Evolutionary conservation across 257 asterid species (phyloP), one percentile per base, ranked within the genome.

Genomic region (Fraxinus anomala): DNA sequence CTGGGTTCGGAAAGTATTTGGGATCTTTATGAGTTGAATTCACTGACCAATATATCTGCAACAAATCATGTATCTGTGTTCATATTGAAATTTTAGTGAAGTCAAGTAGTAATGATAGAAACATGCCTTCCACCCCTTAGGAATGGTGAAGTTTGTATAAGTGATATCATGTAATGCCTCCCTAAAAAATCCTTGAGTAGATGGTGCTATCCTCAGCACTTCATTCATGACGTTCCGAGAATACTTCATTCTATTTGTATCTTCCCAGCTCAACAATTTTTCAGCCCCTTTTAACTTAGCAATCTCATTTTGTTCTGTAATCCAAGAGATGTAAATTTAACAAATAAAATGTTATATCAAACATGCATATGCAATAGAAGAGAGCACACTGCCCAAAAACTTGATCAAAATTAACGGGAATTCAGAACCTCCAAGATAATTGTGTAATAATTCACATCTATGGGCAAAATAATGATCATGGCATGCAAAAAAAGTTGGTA

Each of bases 1-100:
- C 82, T 59, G 79, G 82, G 5, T 79, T n/a, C 10, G 82, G 65
- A 67, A 73, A 79, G 42, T 79, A 73, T 44, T 67, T 79, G 37
- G 82, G 82, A 19, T 79, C 59, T 24, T 47, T 79, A 68, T 79
- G 77, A 3, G 79, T 44, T 5, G 82, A 42, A 24, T 44, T 61
- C 23, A 76, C 74, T 2, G 75, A 63, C 82, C 82, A 79, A 2
- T 37, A 30, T 11, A 71, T 36, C 82, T 79, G 73, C 16, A 49
- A 77, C 21, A 10, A 72, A 44, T 10, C 24, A 16, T 54, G 17
- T 54, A 16, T 4, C 0, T 14, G 13, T 37, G 42, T 7, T 37
- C 42, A 37, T 8, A 8, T 39, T 39, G 44, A 39, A 39, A 39
- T 39, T 39, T 8, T 14, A 17, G 39, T 36, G 9, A 6, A 36